Evolutionary conservation across 306 rosid species (phyloP).

Genomic region (Casuarina equisetifolia): DNA sequence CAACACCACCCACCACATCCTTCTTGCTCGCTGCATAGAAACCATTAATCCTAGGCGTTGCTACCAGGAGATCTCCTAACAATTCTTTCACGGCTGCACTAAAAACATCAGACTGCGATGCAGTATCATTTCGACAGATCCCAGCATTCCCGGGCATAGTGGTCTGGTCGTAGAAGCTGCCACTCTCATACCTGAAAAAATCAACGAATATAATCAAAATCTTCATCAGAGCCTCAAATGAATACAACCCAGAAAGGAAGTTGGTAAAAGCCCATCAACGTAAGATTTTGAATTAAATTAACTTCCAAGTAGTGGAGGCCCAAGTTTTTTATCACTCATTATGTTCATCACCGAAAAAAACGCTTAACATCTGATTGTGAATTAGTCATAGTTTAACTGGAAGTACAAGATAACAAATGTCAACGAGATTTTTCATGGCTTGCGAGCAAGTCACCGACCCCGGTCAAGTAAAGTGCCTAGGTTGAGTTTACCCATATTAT

Average conservation of each 20-base stretch:
- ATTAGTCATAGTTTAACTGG: neutral
- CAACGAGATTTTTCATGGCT: neutral
- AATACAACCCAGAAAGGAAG: too few relatives aligned
- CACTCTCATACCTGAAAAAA: slow-evolving; percentile 40
- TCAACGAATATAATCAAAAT: neutral
- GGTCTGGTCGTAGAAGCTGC: slow-evolving; percentile 34
- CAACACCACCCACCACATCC: slow-evolving; percentile 1
- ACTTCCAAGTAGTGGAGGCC: too few relatives aligned
- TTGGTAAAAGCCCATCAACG: too few relatives aligned
- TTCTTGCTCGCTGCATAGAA: slow-evolving; percentile 50
- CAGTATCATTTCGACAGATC: slow-evolving; percentile 28
- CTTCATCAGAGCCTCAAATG: too few relatives aligned
- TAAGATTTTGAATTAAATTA: too few relatives aligned
- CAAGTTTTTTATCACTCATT: neutral
- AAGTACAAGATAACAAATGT: too few relatives aligned
- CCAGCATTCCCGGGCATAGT: slow-evolving; percentile 29
- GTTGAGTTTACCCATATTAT: too few relatives aligned
- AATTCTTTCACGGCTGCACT: slow-evolving; percentile 24
- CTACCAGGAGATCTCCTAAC: slow-evolving; percentile 30
- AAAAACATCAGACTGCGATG: slow-evolving; percentile 16
- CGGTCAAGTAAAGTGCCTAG: too few relatives aligned
- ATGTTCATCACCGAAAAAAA: neutral
- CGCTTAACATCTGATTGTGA: neutral
- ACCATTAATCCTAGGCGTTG: slow-evolving; percentile 36
- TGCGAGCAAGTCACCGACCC: too few relatives aligned